Conservation (phyloP, 371 early-diverging fungal species). For the Mucor racemosus region DNA sequence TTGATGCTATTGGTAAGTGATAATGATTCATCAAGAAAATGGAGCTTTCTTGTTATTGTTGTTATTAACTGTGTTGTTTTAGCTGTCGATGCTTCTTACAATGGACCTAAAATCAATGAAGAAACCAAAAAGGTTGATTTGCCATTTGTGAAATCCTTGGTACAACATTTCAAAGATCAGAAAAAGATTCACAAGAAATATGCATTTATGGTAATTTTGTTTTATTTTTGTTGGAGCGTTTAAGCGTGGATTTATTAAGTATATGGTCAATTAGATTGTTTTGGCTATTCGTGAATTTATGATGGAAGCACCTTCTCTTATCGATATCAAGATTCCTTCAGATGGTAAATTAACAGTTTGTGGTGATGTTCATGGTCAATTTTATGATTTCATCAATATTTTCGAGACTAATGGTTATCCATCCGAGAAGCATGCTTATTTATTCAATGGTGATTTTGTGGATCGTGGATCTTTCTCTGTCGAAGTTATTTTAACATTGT, state of each 20-base stretch:
- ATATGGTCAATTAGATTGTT: slow-evolving; percentile 61
- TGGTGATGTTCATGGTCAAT: slow-evolving; percentile 99
- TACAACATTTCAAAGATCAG: slow-evolving; percentile 83
- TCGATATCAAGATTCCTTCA: slow-evolving; percentile 82
- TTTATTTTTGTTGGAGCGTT: neutral
- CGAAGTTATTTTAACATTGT: slow-evolving; percentile 94
- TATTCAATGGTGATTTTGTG: slow-evolving; percentile 99
- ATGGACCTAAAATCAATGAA: slow-evolving; percentile 63
- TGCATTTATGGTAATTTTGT: slow-evolving; percentile 65
- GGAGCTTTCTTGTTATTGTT: neutral
- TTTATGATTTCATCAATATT: slow-evolving; percentile 95
- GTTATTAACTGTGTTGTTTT: neutral
- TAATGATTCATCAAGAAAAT: no score
- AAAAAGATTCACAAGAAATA: slow-evolving; percentile 92
- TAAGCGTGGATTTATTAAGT: neutral
- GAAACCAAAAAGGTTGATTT: slow-evolving; percentile 66
- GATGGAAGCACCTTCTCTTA: slow-evolving; percentile 74
- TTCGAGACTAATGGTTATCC: slow-evolving; percentile 92
- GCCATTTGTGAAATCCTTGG: slow-evolving; percentile 79
- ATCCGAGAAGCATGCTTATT: slow-evolving; percentile 78
- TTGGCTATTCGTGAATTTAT: slow-evolving; percentile 75
- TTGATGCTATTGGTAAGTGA: slow-evolving; percentile 51
- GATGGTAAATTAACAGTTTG: slow-evolving; percentile 87
- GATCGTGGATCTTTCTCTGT: slow-evolving; percentile 97
- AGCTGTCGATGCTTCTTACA: slow-evolving; percentile 76